Evolutionary conservation across 176 grass and related monocot species (phyloP), one percentile per base, ranked within the genome.

Genomic region (Aechmea fasciata): DNA sequence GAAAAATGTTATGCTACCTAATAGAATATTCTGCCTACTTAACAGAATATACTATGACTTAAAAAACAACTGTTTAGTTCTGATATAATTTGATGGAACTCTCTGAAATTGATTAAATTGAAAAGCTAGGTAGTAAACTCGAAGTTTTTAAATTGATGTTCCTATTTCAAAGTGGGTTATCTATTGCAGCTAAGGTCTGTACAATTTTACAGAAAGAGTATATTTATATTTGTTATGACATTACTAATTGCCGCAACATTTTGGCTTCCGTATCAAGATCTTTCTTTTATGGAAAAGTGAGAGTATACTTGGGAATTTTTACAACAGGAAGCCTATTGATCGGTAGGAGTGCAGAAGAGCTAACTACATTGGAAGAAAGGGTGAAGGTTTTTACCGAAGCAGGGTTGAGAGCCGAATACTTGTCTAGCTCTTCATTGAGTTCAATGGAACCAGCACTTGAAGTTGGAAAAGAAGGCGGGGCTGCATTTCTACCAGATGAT

Each of bases 251-350:
- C 33, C 3, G 33, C 7, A 41, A 7, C 33, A 54, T 9, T 10
- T 28, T 71, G 69, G 25, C 20, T 9, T 71, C 26, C 13, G 11
- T 54, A 70, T 71, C 11, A 71, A n/a, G 15, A 17, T 7, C 20
- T 73, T 22, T 18, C 17, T 48, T 62, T 20, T 47, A 33, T 59
- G 23, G 47, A 9, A 65, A 41, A 41, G 33, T 28, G 5, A 11
- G 12, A 65, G 28, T n/a, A 11, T 28, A 55, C 18, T 18, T 76
- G 13, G 33, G 33, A 33, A 47, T n/a, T 28, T 68, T 10, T 22
- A 66, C 14, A 48, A 50, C 25, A 77, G 89, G 89, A 92, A 90
- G 93, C 81, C 85, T 97, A 75, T 66, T 92, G 66, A 65, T 97
- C 72, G 89, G 89, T 75, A 92, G 85, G 76, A 92, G 70, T 23